Evolutionary conservation across 805 yeast genomes (phyloP).

Genomic region (Pichia nakasei): DNA sequence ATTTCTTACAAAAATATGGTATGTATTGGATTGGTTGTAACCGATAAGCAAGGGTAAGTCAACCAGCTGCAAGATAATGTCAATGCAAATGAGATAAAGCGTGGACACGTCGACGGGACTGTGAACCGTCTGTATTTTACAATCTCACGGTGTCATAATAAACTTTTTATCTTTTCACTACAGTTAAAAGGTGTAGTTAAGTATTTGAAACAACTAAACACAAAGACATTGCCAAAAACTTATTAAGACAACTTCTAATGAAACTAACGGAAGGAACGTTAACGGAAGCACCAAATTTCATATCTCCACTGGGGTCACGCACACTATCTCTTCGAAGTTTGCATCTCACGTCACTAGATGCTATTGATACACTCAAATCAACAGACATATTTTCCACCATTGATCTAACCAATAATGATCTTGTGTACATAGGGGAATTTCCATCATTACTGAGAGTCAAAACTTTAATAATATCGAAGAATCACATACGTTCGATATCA

Average conservation of each 20-base stretch:
- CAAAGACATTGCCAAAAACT: no score
- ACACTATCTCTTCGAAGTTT: conserved; percentile 34
- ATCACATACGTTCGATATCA: conserved; percentile 41
- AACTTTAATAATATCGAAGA: conserved; percentile 54
- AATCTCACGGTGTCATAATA: no score
- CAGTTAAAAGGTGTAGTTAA: no score
- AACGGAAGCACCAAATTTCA: conserved; percentile 40
- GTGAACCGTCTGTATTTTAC: no score
- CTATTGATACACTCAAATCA: conserved; percentile 27
- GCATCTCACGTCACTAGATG: conserved; percentile 35
- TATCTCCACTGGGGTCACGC: conserved; percentile 37
- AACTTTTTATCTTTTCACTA: no score
- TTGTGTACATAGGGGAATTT: conserved; percentile 44
- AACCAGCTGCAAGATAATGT: no score
- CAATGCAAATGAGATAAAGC: no score
- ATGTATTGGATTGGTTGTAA: no score
- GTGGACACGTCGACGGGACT: no score
- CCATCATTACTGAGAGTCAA: conserved; percentile 37
- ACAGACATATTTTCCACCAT: conserved; percentile 41
- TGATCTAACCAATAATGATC: conserved; percentile 70
- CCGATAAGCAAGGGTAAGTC: no score
- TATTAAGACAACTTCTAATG: conserved; percentile 34
- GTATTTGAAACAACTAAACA: no score
- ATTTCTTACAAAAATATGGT: no score
- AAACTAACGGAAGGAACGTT: conserved; percentile 46